Conservation (phyloP, 768 basidiomycete species). For the Lactarius quietus region DNA sequence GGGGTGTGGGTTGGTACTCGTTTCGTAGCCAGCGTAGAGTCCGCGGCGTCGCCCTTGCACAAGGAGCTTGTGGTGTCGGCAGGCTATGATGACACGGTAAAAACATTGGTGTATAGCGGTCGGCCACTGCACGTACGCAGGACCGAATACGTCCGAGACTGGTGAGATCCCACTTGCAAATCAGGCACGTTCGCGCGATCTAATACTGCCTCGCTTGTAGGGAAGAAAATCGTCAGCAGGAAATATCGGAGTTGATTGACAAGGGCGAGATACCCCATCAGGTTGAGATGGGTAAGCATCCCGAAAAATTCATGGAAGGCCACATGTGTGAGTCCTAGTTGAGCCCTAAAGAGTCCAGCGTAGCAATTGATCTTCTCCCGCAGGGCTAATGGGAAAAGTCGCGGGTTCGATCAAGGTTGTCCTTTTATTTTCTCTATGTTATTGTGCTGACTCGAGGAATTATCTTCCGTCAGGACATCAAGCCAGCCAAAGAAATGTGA, state of each 20-base stretch:
- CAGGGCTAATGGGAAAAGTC: slow-evolving; percentile 78
- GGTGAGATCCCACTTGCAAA: slow-evolving; percentile 41
- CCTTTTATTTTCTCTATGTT: background rate
- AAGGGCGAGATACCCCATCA: slow-evolving; percentile 75
- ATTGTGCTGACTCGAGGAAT: slow-evolving; percentile 10
- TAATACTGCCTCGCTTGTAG: slow-evolving; percentile 32
- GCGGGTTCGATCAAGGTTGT: slow-evolving; percentile 59
- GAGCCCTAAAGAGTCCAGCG: background rate
- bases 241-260: slow-evolving; percentile 55
- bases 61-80: slow-evolving; percentile 65
- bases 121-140: slow-evolving; percentile 79
- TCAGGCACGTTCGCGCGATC: background rate
- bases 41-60: slow-evolving; percentile 71
- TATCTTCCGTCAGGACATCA: slow-evolving; percentile 53
- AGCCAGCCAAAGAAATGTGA: slow-evolving; percentile 82
- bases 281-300: slow-evolving; percentile 62
- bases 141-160: slow-evolving; percentile 74
- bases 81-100: slow-evolving; percentile 69
- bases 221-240: slow-evolving; percentile 58
- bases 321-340: slow-evolving; percentile 47
- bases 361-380: background rate
- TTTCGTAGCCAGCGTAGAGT: slow-evolving; percentile 79
- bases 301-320: slow-evolving; percentile 60
- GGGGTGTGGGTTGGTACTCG: slow-evolving; percentile 89
- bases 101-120: slow-evolving; percentile 73